These are phyloP conservation scores for Strobilomyces echinocephalus DNA, from an alignment of 768 basidiomycete species.

Conservation along the genomic window DNA sequence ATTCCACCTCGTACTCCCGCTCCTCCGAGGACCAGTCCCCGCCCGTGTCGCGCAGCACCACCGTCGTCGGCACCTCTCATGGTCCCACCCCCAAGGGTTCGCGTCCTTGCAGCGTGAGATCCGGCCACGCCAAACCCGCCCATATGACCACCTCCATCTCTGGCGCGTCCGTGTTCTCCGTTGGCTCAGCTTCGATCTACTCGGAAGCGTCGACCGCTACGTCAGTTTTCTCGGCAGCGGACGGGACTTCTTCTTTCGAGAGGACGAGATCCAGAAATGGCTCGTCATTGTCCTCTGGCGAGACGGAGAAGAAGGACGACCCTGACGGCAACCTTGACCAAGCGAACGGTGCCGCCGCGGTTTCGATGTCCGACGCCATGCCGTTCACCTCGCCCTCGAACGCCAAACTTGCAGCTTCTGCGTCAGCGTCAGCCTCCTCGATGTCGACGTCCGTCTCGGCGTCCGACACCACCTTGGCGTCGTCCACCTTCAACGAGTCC, in stretches of 20 bases:
- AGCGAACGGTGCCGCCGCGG: slow-evolving; percentile 4
- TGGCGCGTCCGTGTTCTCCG: slow-evolving; percentile 25
- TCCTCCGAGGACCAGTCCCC: slow-evolving; percentile 11
- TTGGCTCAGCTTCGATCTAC: slow-evolving; percentile 24
- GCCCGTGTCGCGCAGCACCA: not conserved
- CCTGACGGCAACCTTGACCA: slow-evolving; percentile 8
- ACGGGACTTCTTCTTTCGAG: slow-evolving; percentile 1
- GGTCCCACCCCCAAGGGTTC: not conserved
- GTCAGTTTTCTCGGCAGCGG: slow-evolving; percentile 15
- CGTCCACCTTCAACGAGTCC: slow-evolving; percentile 17
- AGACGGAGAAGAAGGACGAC: slow-evolving; percentile 20
- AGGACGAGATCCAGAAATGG: slow-evolving; percentile 10
- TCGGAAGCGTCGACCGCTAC: slow-evolving; percentile 28
- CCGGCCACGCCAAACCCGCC: slow-evolving; percentile 17
- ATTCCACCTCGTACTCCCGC: slow-evolving; percentile 15
- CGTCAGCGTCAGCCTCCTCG: slow-evolving; percentile 15
- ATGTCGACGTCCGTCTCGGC: slow-evolving; percentile 11
- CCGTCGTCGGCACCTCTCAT: slow-evolving; percentile 1
- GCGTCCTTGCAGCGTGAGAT: not conserved
- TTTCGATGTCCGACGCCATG: slow-evolving; percentile 5
- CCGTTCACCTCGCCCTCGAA: slow-evolving; percentile 1
- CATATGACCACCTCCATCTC: slow-evolving; percentile 24
- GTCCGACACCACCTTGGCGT: slow-evolving; percentile 13
- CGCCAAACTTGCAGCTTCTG: slow-evolving; percentile 6
- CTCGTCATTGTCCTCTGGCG: slow-evolving; percentile 15